Percentiles rank a stretch among this genome's conserved stretches.
Conservation (phyloP, 176 grass and related monocot genomes). For the Bromus sterilis region DNA sequence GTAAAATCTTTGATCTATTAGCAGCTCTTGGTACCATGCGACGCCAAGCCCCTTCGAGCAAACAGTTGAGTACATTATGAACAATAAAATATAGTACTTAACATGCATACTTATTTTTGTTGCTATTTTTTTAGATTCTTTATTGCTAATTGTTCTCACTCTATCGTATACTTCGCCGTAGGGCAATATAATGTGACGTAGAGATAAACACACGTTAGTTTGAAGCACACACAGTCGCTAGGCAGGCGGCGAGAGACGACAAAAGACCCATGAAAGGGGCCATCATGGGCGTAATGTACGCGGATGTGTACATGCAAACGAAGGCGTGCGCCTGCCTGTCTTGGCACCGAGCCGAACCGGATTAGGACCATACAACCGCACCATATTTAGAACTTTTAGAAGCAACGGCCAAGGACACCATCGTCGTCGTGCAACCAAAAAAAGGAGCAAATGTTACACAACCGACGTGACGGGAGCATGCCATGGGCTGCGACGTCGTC, state of each 20-base stretch:
- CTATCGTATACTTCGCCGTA: not conserved
- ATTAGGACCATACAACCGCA: slow-evolving; percentile 28
- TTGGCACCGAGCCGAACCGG: not conserved
- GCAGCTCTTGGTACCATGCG: too few species aligned
- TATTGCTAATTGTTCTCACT: too few species aligned
- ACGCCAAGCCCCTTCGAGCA: too few species aligned
- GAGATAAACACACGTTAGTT: not conserved
- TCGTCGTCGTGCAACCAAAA: not conserved
- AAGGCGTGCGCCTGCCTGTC: slow-evolving; percentile 15
- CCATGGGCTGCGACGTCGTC: not conserved
- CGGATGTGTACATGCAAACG: not conserved
- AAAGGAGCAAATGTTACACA: not conserved
- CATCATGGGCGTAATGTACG: not conserved
- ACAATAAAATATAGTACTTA: too few species aligned
- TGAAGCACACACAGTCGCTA: too few species aligned
- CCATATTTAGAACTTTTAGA: not conserved
- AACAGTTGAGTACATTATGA: too few species aligned
- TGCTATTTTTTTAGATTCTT: too few species aligned
- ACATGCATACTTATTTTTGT: too few species aligned
- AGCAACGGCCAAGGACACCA: not conserved
- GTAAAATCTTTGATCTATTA: too few species aligned
- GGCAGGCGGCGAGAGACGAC: too few species aligned
- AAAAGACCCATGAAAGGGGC: not conserved
- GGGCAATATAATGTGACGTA: not conserved
- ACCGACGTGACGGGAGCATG: slow-evolving; percentile 1